Conservation (phyloP, 192 early-diverging fungal genomes). For the Coemansia sp. region DNA sequence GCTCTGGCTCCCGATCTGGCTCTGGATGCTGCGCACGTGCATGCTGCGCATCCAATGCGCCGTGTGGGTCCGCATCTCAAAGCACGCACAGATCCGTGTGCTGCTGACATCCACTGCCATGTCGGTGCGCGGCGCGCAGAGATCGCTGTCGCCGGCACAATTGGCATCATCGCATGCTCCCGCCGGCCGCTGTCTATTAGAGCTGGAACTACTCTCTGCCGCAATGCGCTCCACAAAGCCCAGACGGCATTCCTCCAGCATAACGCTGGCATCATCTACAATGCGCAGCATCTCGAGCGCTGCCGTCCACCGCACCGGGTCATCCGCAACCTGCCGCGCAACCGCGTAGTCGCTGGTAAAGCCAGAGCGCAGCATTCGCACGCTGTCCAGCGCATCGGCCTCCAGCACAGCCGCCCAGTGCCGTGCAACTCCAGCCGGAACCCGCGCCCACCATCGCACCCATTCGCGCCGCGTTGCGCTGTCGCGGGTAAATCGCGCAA, state of each 20-base stretch:
- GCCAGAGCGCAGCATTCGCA: constrained; percentile 15
- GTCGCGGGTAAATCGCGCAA: constrained; percentile 26
- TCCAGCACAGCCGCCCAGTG: constrained; percentile 26
- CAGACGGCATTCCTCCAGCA: constrained; percentile 6
- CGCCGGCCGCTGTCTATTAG: not conserved
- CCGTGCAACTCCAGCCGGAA: constrained; percentile 24
- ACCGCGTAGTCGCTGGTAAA: constrained; percentile 24
- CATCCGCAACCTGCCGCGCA: constrained; percentile 14
- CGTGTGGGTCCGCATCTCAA: constrained; percentile 30
- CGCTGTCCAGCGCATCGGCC: constrained; percentile 19
- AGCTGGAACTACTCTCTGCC: not conserved
- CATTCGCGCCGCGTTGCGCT: constrained; percentile 29
- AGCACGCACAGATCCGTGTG: constrained; percentile 12
- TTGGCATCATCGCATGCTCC: constrained; percentile 4
- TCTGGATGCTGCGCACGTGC: constrained; percentile 3
- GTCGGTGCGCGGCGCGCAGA: not conserved
- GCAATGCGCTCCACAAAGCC: constrained; percentile 3
- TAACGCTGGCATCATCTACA: constrained; percentile 20
- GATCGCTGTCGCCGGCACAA: not conserved
- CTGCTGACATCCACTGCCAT: constrained; percentile 5
- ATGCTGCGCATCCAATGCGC: constrained; percentile 32
- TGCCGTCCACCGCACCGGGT: constrained; percentile 27
- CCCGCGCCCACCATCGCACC: constrained; percentile 40
- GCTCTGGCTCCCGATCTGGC: not conserved
- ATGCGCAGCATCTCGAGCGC: constrained; percentile 47